Evolutionary conservation across 2,329 filamentous ascomycete genomes (phyloP).

Genomic region (Pestalotiopsis sp.): DNA sequence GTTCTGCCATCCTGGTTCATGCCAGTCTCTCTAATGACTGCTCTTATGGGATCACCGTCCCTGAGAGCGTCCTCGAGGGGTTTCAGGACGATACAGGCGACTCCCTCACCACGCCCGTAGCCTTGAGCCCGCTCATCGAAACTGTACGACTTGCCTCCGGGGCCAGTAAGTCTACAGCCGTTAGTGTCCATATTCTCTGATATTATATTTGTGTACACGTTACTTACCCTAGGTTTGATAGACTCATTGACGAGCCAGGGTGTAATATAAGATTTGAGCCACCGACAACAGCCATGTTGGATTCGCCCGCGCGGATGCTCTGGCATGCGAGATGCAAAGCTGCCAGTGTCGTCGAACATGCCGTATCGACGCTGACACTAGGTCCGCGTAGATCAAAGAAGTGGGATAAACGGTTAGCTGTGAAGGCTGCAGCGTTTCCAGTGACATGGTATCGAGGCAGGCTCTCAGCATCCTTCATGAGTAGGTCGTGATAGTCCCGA

Average conservation of each 20-base stretch:
- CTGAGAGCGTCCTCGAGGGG: conserved; percentile 39
- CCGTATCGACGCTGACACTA: conserved; percentile 11
- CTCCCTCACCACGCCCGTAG: conserved; percentile 48
- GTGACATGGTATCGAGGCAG: conserved; percentile 9
- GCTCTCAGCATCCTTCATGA: conserved; percentile 8
- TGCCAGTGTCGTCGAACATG: conserved; percentile 6
- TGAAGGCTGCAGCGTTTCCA: conserved; percentile 7
- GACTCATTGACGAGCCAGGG: conserved; percentile 4
- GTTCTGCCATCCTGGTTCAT: conserved; percentile 15
- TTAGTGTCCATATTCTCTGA: not conserved
- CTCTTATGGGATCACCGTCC: conserved; percentile 37
- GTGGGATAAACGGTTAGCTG: conserved; percentile 4
- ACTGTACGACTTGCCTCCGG: conserved; percentile 17
- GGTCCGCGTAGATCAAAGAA: conserved; percentile 8
- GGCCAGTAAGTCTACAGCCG: not conserved
- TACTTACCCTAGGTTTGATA: conserved; percentile 7
- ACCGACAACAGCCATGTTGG: conserved; percentile 8
- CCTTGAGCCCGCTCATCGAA: conserved; percentile 43
- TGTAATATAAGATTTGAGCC: conserved; percentile 2
- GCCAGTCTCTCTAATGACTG: conserved; percentile 12
- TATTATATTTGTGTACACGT: not conserved
- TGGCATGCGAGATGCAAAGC: conserved; percentile 7
- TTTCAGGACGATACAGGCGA: conserved; percentile 42
- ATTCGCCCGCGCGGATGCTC: conserved; percentile 4
- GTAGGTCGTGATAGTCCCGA: conserved; percentile 6